Evolutionary conservation across 805 yeast species (phyloP).

Genomic region (Lachancea sp.): DNA sequence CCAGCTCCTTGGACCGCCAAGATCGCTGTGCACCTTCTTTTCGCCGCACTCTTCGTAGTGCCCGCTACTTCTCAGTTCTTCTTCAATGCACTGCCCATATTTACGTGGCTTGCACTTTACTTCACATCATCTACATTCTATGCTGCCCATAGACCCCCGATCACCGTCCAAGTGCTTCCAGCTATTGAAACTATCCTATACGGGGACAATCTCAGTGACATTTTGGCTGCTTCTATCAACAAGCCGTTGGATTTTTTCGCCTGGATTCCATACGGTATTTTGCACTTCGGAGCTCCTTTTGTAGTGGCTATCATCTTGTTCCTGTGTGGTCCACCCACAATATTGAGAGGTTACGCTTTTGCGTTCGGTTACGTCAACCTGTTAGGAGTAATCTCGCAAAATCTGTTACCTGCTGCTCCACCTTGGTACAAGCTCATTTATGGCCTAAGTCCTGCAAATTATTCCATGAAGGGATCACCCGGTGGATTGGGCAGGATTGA

Average conservation of each 20-base stretch:
- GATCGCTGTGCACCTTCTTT: conserved; percentile 31
- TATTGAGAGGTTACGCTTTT: conserved; percentile 76
- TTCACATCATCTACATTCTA: conserved; percentile 74
- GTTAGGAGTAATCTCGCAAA: conserved; percentile 75
- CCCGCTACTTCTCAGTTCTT: conserved; percentile 84
- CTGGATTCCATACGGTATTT: conserved; percentile 90
- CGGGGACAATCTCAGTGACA: conserved; percentile 83
- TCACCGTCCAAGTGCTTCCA: conserved; percentile 80
- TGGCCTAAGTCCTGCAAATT: conserved; percentile 85
- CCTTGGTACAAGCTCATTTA: conserved; percentile 91
- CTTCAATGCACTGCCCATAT: conserved; percentile 73
- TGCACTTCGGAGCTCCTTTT: conserved; percentile 88
- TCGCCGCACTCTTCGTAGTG: conserved; percentile 45
- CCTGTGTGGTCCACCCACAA: conserved; percentile 86
- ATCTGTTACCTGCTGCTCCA: conserved; percentile 88
- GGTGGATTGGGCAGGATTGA: conserved; percentile 94
- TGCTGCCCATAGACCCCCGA: conserved; percentile 73
- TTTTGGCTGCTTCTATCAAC: conserved; percentile 67
- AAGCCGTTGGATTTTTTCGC: conserved; percentile 73
- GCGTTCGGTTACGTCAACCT: conserved; percentile 94
- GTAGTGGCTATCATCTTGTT: conserved; percentile 73
- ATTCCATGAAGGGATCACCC: conserved; percentile 87
- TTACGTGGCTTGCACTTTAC: conserved; percentile 79
- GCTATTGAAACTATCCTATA: conserved; percentile 87
- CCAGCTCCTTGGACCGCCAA: conserved; percentile 46